A percentile compares a stretch with the other conserved stretches of the same genome.
These are phyloP conservation scores for Tagetes erecta DNA, from an alignment of 129 eudicot genomes.

Conservation along the genomic window DNA sequence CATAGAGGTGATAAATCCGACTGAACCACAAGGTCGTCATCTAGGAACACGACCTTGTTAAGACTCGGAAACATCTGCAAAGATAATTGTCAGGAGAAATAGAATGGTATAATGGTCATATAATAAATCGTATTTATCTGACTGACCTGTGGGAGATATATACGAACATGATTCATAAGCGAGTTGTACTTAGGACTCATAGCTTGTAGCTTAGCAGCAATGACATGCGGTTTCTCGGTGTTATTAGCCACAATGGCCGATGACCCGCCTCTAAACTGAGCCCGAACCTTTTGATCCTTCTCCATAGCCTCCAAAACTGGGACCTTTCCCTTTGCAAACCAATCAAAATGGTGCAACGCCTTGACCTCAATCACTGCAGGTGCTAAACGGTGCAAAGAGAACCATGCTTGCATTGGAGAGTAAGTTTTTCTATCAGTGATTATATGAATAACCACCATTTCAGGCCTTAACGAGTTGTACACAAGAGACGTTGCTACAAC, in stretches of 20 bases:
- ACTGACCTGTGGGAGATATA: slow-evolving; percentile 78
- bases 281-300: slow-evolving; percentile 76
- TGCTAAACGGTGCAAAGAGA: slow-evolving; percentile 71
- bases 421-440: slow-evolving; percentile 83
- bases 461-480: slow-evolving; percentile 69
- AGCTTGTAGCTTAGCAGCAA: slow-evolving; percentile 88
- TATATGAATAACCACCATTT: slow-evolving; percentile 71
- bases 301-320: slow-evolving; percentile 95
- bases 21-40: slow-evolving; percentile 87
- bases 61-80: slow-evolving; percentile 89
- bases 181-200: slow-evolving; percentile 84
- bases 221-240: slow-evolving; percentile 68
- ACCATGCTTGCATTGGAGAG: slow-evolving; percentile 95
- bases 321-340: slow-evolving; percentile 88
- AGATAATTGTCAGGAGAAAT: background rate
- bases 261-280: slow-evolving; percentile 83
- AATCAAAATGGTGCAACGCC: slow-evolving; percentile 88
- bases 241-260: slow-evolving; percentile 80
- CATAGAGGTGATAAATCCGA: slow-evolving; percentile 82
- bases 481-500: slow-evolving; percentile 86
- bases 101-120: background rate
- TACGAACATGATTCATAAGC: slow-evolving; percentile 78
- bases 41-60: slow-evolving; percentile 71
- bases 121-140: background rate
- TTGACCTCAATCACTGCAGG: slow-evolving; percentile 84